phyloP scores from a whole-genome alignment of 805 yeast genomes.

The Wickerhamiella lipophila region DNA sequence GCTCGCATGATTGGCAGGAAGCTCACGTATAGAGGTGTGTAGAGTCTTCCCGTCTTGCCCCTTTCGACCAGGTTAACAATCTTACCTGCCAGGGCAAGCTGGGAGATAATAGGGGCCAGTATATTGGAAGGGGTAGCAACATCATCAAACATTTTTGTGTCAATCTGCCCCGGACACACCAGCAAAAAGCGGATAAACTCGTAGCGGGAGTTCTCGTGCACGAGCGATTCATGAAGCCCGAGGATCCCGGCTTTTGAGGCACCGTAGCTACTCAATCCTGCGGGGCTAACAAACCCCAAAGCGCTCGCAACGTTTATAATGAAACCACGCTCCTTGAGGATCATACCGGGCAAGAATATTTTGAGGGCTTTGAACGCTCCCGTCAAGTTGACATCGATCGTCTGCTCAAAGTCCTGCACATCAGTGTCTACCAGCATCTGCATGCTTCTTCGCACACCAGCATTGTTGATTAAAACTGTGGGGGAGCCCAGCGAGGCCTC shows the following conservation, averaged over 20 bases:
- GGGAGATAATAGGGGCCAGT: constrained; percentile 75
- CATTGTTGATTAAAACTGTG: constrained; percentile 69
- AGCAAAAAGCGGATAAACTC: constrained; percentile 58
- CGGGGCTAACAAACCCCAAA: constrained; percentile 75
- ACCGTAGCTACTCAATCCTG: constrained; percentile 66
- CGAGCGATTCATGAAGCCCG: constrained; percentile 70
- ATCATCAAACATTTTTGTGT: constrained; percentile 59
- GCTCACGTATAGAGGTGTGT: constrained; percentile 64
- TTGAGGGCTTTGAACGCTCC: constrained; percentile 61
- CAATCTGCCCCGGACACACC: constrained; percentile 79
- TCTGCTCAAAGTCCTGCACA: constrained; percentile 46
- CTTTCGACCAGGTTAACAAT: constrained; percentile 44
- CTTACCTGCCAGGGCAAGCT: constrained; percentile 46
- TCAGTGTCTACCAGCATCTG: constrained; percentile 33
- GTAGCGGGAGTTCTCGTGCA: constrained; percentile 41
- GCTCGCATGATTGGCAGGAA: constrained; percentile 53
- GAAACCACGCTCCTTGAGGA: constrained; percentile 49
- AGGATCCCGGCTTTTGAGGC: constrained; percentile 82
- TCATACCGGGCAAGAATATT: constrained; percentile 62
- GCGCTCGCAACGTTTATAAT: constrained; percentile 75
- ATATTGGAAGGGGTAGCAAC: constrained; percentile 60
- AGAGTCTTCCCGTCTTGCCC: constrained; percentile 56
- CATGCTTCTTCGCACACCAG: constrained; percentile 41
- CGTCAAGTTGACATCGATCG: constrained; percentile 53
- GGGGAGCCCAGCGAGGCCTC: constrained; percentile 42